phyloP scores from a whole-genome alignment of 768 basidiomycete species.

The Russula olivacea region DNA sequence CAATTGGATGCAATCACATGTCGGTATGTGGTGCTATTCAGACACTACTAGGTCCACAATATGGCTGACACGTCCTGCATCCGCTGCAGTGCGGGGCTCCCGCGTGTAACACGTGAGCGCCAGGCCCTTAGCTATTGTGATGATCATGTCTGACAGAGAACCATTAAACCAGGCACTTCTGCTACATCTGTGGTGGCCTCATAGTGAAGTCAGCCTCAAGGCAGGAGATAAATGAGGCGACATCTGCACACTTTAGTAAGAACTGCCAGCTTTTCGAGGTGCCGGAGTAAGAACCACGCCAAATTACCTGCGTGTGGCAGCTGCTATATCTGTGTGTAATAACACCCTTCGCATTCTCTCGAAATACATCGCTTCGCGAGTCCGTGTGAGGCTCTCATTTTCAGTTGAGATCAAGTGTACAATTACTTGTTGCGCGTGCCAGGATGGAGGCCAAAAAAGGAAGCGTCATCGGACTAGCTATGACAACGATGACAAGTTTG shows the following conservation, averaged over 20 bases:
- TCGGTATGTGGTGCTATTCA: no score
- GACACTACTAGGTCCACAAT: not conserved
- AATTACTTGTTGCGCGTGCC: no score
- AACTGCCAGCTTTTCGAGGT: constrained; percentile 35
- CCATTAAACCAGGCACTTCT: constrained; percentile 40
- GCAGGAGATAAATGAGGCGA: constrained; percentile 31
- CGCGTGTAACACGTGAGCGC: constrained; percentile 44
- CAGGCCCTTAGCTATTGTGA: not conserved
- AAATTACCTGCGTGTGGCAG: not conserved
- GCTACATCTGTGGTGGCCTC: constrained; percentile 44
- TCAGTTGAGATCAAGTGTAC: no score
- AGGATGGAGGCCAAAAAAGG: no score
- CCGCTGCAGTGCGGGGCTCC: constrained; percentile 44
- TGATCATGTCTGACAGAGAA: not conserved
- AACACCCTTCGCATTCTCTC: no score
- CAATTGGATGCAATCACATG: no score
- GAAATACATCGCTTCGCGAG: no score
- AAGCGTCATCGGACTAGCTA: no score
- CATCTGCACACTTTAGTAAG: constrained; percentile 33
- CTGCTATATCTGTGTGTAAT: not conserved
- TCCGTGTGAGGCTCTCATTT: no score
- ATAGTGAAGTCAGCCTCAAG: constrained; percentile 40
- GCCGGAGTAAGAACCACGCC: not conserved
- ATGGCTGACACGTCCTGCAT: not conserved
- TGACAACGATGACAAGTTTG: no score